A percentile compares a stretch with the other conserved stretches of the same genome.
Evolutionary conservation across 192 early-diverging fungal species (phyloP).

Genomic region (Podila horticola): DNA sequence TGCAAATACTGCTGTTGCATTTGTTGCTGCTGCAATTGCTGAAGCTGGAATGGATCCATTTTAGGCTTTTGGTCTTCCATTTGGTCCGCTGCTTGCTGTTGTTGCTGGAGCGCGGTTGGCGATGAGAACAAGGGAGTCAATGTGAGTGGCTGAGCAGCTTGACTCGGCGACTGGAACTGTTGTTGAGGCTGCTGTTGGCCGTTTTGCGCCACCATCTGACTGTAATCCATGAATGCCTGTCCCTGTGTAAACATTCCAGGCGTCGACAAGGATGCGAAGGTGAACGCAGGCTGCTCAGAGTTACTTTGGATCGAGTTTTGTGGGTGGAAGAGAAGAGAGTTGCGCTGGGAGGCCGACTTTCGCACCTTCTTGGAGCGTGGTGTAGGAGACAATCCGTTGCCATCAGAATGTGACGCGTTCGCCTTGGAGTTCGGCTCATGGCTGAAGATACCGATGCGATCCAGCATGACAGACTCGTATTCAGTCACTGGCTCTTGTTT

Average conservation of each 20-base stretch:
- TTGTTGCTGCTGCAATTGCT: slow-evolving; percentile 14
- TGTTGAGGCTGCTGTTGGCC: slow-evolving; percentile 7
- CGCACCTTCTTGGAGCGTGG: slow-evolving; percentile 24
- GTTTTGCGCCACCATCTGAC: slow-evolving; percentile 3
- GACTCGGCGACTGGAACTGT: slow-evolving; percentile 2
- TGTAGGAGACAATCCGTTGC: neutral
- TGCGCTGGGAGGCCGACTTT: slow-evolving; percentile 10
- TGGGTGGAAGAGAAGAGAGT: slow-evolving; percentile 13
- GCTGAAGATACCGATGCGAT: too few species aligned
- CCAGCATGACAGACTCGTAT: neutral
- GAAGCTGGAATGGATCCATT: slow-evolving; percentile 10
- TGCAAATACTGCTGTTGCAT: slow-evolving; percentile 26
- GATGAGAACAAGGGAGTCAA: slow-evolving; percentile 45
- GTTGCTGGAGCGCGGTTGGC: slow-evolving; percentile 16
- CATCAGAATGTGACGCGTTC: neutral
- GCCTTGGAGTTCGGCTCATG: too few species aligned
- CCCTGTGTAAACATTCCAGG: slow-evolving; percentile 48
- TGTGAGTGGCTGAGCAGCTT: slow-evolving; percentile 23
- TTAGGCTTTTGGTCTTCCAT: slow-evolving; percentile 7
- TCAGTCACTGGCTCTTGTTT: slow-evolving; percentile 23
- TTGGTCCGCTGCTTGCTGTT: slow-evolving; percentile 21
- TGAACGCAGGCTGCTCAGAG: slow-evolving; percentile 7
- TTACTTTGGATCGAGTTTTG: neutral
- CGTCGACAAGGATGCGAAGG: slow-evolving; percentile 37
- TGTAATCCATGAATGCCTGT: slow-evolving; percentile 37